Percentiles rank a stretch among this genome's conserved stretches.
Evolutionary conservation across 805 yeast species (phyloP).

Genomic region (Kuraishia floccosa): DNA sequence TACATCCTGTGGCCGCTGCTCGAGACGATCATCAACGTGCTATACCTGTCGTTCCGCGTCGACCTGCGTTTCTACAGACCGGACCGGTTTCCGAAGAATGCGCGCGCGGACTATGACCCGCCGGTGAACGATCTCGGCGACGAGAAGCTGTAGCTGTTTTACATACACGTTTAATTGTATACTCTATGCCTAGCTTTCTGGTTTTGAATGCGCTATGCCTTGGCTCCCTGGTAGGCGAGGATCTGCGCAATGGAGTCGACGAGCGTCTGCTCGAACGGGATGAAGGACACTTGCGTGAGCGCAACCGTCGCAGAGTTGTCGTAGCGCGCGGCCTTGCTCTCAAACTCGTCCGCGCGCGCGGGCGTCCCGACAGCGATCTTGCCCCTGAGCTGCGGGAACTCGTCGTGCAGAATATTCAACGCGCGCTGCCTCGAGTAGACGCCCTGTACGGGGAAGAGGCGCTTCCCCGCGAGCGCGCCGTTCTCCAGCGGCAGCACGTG

Average conservation of each 20-base stretch:
- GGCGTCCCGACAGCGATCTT: conserved; percentile 33
- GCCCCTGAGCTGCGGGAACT: conserved; percentile 26
- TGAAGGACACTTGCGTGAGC: conserved; percentile 1
- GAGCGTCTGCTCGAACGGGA: too few relatives aligned
- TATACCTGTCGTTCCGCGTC: conserved; percentile 53
- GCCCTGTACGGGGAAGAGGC: conserved; percentile 18
- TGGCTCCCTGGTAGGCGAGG: neutral
- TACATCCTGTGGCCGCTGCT: conserved; percentile 60
- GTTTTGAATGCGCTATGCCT: neutral
- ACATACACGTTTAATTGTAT: too few relatives aligned
- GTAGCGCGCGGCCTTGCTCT: neutral
- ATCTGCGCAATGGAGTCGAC: neutral
- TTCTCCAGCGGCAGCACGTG: conserved; percentile 39
- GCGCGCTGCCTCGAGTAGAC: conserved; percentile 15
- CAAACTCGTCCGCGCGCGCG: conserved; percentile 4
- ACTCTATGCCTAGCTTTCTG: too few relatives aligned
- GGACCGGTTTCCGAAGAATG: conserved; percentile 19
- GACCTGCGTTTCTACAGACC: conserved; percentile 78
- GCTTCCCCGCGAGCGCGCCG: conserved; percentile 16
- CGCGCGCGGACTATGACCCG: neutral
- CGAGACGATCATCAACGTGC: conserved; percentile 44
- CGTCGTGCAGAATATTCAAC: conserved; percentile 18
- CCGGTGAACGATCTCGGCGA: too few relatives aligned
- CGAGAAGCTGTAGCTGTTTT: too few relatives aligned
- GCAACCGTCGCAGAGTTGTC: conserved; percentile 1